phyloP scores from a whole-genome alignment of 495 filamentous ascomycete genomes.

The Daldinia caldariorum region DNA sequence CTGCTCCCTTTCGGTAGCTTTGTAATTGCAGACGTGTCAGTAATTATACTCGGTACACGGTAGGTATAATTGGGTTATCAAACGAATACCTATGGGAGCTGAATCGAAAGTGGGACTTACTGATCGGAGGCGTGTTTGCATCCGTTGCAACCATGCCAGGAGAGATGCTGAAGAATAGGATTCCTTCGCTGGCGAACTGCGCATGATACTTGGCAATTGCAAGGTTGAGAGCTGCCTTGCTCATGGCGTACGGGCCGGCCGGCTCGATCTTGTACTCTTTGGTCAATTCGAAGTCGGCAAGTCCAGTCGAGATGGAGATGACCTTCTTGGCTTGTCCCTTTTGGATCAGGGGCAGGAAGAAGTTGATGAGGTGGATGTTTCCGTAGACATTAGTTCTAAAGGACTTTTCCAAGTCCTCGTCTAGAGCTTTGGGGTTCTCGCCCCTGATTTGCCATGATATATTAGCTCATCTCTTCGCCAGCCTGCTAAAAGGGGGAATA shows the following conservation, averaged over 20 bases:
- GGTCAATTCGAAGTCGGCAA: constrained; percentile 51
- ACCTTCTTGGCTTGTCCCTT: constrained; percentile 65
- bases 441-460: constrained; percentile 34
- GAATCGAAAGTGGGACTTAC: constrained; percentile 7
- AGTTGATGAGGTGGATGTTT: constrained; percentile 61
- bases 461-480: constrained; percentile 1
- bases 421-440: constrained; percentile 44
- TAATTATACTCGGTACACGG: background rate
- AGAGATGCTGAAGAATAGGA: constrained; percentile 61
- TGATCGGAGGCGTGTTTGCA: constrained; percentile 17
- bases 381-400: constrained; percentile 59
- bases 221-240: constrained; percentile 58
- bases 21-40: background rate
- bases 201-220: constrained; percentile 58
- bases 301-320: constrained; percentile 61
- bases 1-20: constrained; percentile 55
- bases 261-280: constrained; percentile 42
- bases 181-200: constrained; percentile 58
- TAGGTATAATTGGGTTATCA: too few species aligned
- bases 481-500: background rate
- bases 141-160: constrained; percentile 59
- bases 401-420: constrained; percentile 39
- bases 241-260: constrained; percentile 47
- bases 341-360: constrained; percentile 63
- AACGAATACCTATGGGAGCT: too few species aligned